Conservation (phyloP, 2,329 filamentous ascomycete species). For the Ophiosphaerella korrae region DNA sequence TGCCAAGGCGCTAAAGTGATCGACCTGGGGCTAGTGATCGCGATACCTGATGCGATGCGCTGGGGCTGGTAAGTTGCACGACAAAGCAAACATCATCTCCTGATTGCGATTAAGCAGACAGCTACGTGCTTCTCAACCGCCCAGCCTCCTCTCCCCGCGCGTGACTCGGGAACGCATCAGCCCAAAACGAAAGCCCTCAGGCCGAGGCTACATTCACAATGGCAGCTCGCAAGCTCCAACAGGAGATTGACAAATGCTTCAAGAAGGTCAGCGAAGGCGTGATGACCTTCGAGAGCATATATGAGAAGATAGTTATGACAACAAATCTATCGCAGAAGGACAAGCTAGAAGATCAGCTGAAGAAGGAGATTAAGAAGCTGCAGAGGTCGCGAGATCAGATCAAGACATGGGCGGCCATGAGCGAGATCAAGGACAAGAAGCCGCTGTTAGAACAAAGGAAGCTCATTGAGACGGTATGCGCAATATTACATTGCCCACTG, state of each 20-base stretch:
- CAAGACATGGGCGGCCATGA: constrained; percentile 98
- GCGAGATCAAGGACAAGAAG: constrained; percentile 99
- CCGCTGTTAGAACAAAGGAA: constrained; percentile 91
- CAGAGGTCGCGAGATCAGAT: constrained; percentile 97
- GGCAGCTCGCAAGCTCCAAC: constrained; percentile 94
- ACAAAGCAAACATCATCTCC: constrained; percentile 1
- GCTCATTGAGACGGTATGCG: constrained; percentile 90
- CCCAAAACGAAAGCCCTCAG: constrained; percentile 25
- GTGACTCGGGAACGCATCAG: constrained; percentile 16
- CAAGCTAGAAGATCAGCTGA: constrained; percentile 96
- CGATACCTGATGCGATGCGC: no score
- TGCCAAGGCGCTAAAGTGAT: no score
- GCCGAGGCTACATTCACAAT: constrained; percentile 61
- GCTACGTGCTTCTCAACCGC: constrained; percentile 21
- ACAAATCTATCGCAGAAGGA: constrained; percentile 95
- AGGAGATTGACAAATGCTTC: constrained; percentile 99
- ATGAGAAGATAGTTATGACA: constrained; percentile 95
- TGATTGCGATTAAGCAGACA: constrained; percentile 22
- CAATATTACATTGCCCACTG: constrained; percentile 2
- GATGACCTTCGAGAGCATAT: constrained; percentile 87
- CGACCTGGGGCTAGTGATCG: no score
- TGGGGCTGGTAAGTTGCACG: no score
- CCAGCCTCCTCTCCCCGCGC: constrained; percentile 14
- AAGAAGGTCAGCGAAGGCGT: constrained; percentile 97
- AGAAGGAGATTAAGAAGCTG: constrained; percentile 99